Conservation (phyloP, 176 grass and related monocot genomes). For the Musa troglodytarum region DNA sequence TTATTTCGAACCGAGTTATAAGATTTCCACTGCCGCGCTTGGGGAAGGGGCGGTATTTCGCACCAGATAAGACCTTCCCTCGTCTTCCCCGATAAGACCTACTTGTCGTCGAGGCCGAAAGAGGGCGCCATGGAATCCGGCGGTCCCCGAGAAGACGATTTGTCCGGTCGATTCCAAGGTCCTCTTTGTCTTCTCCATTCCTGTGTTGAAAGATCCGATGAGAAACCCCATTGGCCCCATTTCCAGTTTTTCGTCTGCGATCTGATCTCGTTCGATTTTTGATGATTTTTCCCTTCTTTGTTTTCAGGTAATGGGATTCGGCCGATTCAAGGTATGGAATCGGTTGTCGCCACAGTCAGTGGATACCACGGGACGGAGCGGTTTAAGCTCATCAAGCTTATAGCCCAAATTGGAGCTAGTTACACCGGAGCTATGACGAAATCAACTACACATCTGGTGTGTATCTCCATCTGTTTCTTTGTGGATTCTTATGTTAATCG, state of each 20-base stretch:
- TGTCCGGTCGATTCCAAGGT: not conserved
- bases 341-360: constrained; percentile 77
- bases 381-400: constrained; percentile 90
- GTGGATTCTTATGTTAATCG: not conserved
- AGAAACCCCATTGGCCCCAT: not conserved
- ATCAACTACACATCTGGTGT: constrained; percentile 83
- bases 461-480: constrained; percentile 1
- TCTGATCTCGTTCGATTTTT: not conserved
- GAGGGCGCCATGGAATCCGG: not conserved
- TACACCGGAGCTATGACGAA: constrained; percentile 69
- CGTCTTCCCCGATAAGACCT: not conserved
- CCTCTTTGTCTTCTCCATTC: not conserved
- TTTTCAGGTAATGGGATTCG: constrained; percentile 19
- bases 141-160: not conserved
- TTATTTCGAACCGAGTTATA: no score
- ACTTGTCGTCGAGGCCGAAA: not conserved
- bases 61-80: not conserved
- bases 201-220: not conserved
- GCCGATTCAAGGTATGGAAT: constrained; percentile 49
- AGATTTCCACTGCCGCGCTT: no score
- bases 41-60: not conserved
- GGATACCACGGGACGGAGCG: constrained; percentile 70
- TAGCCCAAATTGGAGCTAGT: constrained; percentile 59
- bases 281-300: not conserved
- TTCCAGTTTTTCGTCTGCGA: not conserved